Conservation (phyloP, 2,329 filamentous ascomycete genomes). For the Penicillium rolfsii region DNA sequence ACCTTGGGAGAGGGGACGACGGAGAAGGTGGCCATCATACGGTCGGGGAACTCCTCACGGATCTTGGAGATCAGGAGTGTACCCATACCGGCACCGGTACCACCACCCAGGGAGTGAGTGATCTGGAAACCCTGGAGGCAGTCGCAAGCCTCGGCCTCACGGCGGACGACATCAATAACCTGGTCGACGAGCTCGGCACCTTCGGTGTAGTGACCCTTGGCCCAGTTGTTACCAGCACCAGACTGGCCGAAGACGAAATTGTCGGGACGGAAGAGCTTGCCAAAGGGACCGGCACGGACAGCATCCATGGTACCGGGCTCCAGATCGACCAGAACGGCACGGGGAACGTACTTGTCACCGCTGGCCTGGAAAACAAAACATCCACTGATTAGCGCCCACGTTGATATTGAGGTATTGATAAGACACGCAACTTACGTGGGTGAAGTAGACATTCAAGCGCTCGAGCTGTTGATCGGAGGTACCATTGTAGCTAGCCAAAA, state of each 20-base stretch:
- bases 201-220: slow-evolving; percentile 99
- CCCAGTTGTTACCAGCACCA: slow-evolving; percentile 99
- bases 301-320: slow-evolving; percentile 99
- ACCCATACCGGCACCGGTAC: slow-evolving; percentile 99
- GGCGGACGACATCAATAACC: slow-evolving; percentile 96
- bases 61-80: slow-evolving; percentile 99
- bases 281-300: slow-evolving; percentile 96
- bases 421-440: slow-evolving; percentile 64
- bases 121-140: slow-evolving; percentile 99
- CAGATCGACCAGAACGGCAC: slow-evolving; percentile 98
- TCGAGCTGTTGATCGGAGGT: slow-evolving; percentile 98
- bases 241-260: slow-evolving; percentile 99
- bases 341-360: slow-evolving; percentile 98
- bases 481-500: slow-evolving; percentile 78
- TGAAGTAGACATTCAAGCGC: slow-evolving; percentile 99
- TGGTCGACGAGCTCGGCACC: slow-evolving; percentile 98
- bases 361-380: slow-evolving; percentile 66
- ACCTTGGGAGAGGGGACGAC: slow-evolving; percentile 99
- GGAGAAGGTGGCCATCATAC: slow-evolving; percentile 99
- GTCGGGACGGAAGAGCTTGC: slow-evolving; percentile 98
- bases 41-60: slow-evolving; percentile 99
- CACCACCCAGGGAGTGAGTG: slow-evolving; percentile 99
- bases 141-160: slow-evolving; percentile 98
- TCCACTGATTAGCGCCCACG: slow-evolving; percentile 6
- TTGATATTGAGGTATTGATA: background rate